These are phyloP conservation scores for Musa balbisiana DNA, from an alignment of 202 grass and related monocot genomes.

Conservation along the genomic window DNA sequence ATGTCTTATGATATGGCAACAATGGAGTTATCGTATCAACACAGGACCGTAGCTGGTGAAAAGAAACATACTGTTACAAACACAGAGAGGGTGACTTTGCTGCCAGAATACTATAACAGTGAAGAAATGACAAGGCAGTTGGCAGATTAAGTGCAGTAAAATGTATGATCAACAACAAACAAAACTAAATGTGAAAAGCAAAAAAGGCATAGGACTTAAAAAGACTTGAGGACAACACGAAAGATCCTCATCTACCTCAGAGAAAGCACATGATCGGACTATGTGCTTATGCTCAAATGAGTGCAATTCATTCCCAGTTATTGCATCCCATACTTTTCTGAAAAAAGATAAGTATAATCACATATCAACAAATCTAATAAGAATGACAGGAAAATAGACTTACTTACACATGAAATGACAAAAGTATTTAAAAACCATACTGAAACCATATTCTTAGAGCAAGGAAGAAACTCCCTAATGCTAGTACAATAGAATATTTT, in stretches of 20 bases:
- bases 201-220: not conserved
- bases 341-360: slow-evolving; percentile 1
- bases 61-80: not conserved
- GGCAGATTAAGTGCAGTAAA: not conserved
- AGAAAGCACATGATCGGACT: slow-evolving; percentile 86
- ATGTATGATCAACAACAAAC: not conserved
- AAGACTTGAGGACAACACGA: not conserved
- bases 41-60: not conserved
- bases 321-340: slow-evolving; percentile 99
- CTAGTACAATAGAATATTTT: too few relatives aligned
- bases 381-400: too few relatives aligned
- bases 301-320: slow-evolving; percentile 85
- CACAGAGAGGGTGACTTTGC: not conserved
- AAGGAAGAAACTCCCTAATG: too few relatives aligned
- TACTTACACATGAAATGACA: not conserved
- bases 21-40: not conserved
- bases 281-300: slow-evolving; percentile 99
- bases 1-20: not conserved
- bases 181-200: not conserved
- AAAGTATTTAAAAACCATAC: not conserved
- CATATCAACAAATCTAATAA: not conserved
- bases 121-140: not conserved
- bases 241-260: slow-evolving; percentile 51
- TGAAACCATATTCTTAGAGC: too few relatives aligned
- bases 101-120: not conserved